Conservation (phyloP, 208 protist genomes). For the Phytomonas francai region DNA sequence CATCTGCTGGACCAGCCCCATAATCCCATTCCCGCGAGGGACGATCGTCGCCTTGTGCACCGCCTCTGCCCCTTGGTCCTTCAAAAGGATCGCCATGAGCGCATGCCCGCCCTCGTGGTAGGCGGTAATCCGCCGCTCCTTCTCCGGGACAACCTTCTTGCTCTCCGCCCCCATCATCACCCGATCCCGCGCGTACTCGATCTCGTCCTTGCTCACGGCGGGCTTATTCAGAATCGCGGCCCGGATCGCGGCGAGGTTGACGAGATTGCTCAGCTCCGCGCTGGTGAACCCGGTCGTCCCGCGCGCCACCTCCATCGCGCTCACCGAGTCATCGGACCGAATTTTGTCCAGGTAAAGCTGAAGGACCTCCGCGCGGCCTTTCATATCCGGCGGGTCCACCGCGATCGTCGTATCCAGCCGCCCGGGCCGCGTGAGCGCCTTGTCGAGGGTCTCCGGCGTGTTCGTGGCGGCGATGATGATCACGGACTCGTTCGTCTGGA, state of each 20-base stretch:
- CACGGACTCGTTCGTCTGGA: conserved; percentile 87
- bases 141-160: conserved; percentile 75
- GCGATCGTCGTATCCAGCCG: conserved; percentile 84
- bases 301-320: conserved; percentile 74
- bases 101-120: conserved; percentile 88
- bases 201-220: conserved; percentile 64
- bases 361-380: conserved; percentile 79
- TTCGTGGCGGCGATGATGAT: conserved; percentile 98
- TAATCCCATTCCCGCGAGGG: conserved; percentile 84
- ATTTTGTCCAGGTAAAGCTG: conserved; percentile 87
- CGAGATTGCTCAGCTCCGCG: conserved; percentile 88
- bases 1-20: conserved; percentile 87
- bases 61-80: conserved; percentile 68
- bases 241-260: conserved; percentile 90
- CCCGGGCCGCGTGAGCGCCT: conserved; percentile 89
- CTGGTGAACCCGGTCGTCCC: conserved; percentile 88
- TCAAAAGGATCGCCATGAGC: conserved; percentile 73
- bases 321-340: conserved; percentile 49
- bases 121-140: conserved; percentile 81
- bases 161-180: conserved; percentile 90
- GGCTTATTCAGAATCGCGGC: conserved; percentile 77
- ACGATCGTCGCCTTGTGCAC: conserved; percentile 92
- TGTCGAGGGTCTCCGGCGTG: conserved; percentile 94
- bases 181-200: conserved; percentile 89
- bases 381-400: conserved; percentile 88